phyloP scores from a whole-genome alignment of 1,139 yeast species.

The Taphrina wiesneri region DNA sequence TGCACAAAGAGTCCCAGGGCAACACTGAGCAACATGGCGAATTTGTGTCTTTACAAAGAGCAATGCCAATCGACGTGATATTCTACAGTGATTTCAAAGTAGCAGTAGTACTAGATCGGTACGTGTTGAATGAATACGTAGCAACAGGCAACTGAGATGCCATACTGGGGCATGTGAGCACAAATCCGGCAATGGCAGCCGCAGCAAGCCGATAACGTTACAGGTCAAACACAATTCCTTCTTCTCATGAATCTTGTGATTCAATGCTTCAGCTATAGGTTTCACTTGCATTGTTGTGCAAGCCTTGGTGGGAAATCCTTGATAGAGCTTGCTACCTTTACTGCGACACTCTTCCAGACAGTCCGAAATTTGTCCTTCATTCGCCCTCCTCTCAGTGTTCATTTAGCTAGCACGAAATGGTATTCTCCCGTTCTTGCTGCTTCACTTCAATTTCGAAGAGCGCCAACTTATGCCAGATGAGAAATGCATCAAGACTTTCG shows the following conservation, averaged over 20 bases:
- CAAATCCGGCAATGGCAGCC: neutral
- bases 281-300: too few relatives aligned
- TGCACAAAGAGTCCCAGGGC: neutral
- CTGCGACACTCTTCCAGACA: neutral
- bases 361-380: too few relatives aligned
- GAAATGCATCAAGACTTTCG: conserved; percentile 1
- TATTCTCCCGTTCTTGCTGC: neutral
- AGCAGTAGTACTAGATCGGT: too few relatives aligned
- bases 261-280: too few relatives aligned
- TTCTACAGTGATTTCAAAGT: too few relatives aligned
- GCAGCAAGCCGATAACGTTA: neutral
- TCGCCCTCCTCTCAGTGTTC: too few relatives aligned
- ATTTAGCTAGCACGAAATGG: neutral
- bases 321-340: too few relatives aligned
- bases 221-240: too few relatives aligned
- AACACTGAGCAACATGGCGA: neutral
- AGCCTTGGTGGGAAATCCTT: too few relatives aligned
- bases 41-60: too few relatives aligned
- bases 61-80: too few relatives aligned
- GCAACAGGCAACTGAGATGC: neutral
- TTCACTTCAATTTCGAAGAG: neutral
- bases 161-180: neutral
- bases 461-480: neutral
- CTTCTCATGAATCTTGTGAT: too few relatives aligned
- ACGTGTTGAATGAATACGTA: neutral